Conservation (phyloP, 2,329 filamentous ascomycete species). For the Claviceps sp. region DNA sequence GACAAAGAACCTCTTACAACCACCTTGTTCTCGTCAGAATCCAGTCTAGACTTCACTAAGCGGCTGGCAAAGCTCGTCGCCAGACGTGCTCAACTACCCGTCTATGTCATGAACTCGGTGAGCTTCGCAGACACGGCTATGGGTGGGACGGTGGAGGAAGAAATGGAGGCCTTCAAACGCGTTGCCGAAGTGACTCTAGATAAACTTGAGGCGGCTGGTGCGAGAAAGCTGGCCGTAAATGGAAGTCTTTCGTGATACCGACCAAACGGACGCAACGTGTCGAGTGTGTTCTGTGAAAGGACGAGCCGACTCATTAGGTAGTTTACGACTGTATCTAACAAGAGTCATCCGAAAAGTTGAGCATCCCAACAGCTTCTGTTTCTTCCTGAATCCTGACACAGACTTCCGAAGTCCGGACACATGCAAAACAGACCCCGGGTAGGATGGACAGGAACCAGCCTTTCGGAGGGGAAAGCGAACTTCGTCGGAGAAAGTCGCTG, state of each 20-base stretch:
- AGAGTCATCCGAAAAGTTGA: background rate
- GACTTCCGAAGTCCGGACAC: too few relatives aligned
- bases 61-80: slow-evolving; percentile 73
- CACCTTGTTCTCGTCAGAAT: slow-evolving; percentile 60
- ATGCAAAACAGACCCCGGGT: background rate
- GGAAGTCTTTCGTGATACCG: background rate
- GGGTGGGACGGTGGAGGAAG: slow-evolving; percentile 77
- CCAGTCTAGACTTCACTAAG: slow-evolving; percentile 74
- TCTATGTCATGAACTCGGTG: slow-evolving; percentile 86
- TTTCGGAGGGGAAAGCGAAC: background rate
- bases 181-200: slow-evolving; percentile 53
- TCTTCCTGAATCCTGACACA: background rate
- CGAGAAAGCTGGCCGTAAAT: slow-evolving; percentile 4
- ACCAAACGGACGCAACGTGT: background rate
- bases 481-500: too few relatives aligned
- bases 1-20: slow-evolving; percentile 58
- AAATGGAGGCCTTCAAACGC: slow-evolving; percentile 74
- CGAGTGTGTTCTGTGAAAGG: background rate
- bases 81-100: slow-evolving; percentile 55
- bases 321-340: background rate
- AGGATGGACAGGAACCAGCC: background rate
- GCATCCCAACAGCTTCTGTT: background rate
- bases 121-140: slow-evolving; percentile 60
- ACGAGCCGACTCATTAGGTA: background rate
- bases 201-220: slow-evolving; percentile 13